Evolutionary conservation across 495 filamentous ascomycete genomes (phyloP).

Genomic region (Thozetella sp.): DNA sequence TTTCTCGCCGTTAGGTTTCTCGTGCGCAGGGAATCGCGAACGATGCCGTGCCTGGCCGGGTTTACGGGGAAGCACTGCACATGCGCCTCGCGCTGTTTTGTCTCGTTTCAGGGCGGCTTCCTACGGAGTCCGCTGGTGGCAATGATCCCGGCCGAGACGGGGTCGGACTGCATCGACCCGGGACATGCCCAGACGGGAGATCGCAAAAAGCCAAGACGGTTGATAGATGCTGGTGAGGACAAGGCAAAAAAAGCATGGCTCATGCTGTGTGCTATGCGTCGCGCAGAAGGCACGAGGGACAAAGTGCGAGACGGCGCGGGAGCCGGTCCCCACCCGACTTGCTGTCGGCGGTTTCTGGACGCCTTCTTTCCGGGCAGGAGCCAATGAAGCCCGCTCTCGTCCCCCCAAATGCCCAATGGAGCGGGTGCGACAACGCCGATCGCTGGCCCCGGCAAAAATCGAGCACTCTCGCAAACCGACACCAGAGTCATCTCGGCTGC

Average conservation of each 20-base stretch:
- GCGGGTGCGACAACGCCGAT: too few species aligned
- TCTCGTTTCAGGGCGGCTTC: background rate
- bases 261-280: background rate
- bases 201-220: background rate
- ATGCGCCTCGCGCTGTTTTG: background rate
- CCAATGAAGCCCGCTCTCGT: background rate
- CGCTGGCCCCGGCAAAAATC: background rate
- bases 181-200: constrained; percentile 1
- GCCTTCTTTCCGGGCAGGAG: background rate
- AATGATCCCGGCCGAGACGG: background rate
- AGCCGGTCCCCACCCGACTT: too few species aligned
- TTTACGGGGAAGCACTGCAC: background rate
- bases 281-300: background rate
- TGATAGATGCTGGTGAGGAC: background rate
- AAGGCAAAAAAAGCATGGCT: too few species aligned
- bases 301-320: background rate
- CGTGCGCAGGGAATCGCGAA: background rate
- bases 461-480: background rate
- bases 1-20: background rate
- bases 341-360: background rate
- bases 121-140: too few species aligned
- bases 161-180: background rate
- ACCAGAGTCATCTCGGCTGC: background rate
- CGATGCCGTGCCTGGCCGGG: background rate
- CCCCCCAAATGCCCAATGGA: too few species aligned